phyloP scores from a whole-genome alignment of 768 basidiomycete genomes.

The Leucosporidium creatinivorum region DNA sequence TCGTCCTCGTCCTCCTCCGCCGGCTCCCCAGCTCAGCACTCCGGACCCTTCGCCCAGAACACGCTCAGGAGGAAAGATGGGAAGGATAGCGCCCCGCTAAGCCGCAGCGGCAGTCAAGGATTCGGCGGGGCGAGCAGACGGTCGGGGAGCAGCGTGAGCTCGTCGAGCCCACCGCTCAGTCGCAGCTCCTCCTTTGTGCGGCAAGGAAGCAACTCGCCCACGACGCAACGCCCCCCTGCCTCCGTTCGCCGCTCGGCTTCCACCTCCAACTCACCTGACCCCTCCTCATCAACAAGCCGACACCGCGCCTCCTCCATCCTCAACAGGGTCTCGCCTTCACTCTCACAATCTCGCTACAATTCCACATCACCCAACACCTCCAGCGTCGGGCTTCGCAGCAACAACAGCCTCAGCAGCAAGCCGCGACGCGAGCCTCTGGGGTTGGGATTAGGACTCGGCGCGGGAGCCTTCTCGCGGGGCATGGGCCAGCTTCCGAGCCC shows the following conservation, averaged over 20 bases:
- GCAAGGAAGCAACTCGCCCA: neutral
- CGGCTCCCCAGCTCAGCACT: neutral
- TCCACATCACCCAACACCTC: conserved; percentile 4
- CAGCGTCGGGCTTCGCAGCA: conserved; percentile 5
- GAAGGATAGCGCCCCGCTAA: too few relatives aligned
- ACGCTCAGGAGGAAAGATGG: too few relatives aligned
- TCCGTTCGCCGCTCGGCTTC: neutral
- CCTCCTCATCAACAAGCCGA: neutral
- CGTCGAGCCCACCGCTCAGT: neutral
- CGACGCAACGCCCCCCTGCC: neutral
- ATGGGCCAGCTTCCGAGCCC: conserved; percentile 13
- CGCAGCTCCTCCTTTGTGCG: neutral
- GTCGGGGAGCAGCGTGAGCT: neutral
- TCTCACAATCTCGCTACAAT: neutral
- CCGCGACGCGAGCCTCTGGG: neutral
- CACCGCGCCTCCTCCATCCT: conserved; percentile 10
- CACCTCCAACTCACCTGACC: neutral
- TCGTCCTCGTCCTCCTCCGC: conserved; percentile 15
- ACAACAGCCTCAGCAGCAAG: neutral
- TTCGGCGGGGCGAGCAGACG: neutral
- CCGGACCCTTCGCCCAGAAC: neutral
- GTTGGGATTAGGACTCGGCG: neutral
- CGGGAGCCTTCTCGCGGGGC: conserved; percentile 1
- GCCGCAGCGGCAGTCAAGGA: too few relatives aligned
- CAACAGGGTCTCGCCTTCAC: conserved; percentile 13